Percentiles rank a stretch among this genome's conserved stretches.
phyloP scores from a whole-genome alignment of 306 rosid genomes.

The Lablab purpureus region DNA sequence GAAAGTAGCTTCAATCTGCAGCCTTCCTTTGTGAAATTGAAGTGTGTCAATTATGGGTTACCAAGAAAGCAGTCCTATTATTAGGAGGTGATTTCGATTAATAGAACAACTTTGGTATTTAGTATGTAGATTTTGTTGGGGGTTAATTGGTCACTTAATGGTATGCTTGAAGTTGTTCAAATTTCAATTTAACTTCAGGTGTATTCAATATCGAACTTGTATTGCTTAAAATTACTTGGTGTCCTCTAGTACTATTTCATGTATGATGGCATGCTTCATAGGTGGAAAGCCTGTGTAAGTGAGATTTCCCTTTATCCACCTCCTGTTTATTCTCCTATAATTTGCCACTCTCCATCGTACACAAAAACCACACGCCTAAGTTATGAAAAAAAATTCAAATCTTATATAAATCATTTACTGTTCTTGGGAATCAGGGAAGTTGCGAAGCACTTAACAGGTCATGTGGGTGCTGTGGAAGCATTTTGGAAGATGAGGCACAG shows the following conservation, averaged over 20 bases:
- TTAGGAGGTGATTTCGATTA: slow-evolving; percentile 34
- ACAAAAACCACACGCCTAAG: neutral
- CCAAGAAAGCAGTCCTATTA: slow-evolving; percentile 6
- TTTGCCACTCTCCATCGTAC: neutral
- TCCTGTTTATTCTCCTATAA: no score
- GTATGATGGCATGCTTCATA: slow-evolving; percentile 9
- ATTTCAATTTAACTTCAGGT: slow-evolving; percentile 30
- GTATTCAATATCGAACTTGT: slow-evolving; percentile 1
- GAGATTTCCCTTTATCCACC: slow-evolving; percentile 14
- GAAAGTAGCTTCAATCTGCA: slow-evolving; percentile 14
- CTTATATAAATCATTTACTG: slow-evolving; percentile 17
- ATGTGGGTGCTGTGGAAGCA: slow-evolving; percentile 89
- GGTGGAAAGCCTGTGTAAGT: slow-evolving; percentile 26
- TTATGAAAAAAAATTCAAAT: slow-evolving; percentile 11
- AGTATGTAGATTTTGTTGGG: slow-evolving; percentile 12
- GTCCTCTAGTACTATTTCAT: neutral
- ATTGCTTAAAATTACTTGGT: slow-evolving; percentile 32
- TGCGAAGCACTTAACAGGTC: slow-evolving; percentile 77
- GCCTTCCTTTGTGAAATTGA: neutral
- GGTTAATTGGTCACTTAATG: slow-evolving; percentile 3
- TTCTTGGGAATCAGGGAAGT: slow-evolving; percentile 70
- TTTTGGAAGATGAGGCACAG: slow-evolving; percentile 67
- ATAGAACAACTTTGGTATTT: neutral
- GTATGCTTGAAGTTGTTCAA: slow-evolving; percentile 36
- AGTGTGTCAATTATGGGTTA: slow-evolving; percentile 2